Evolutionary conservation across 768 basidiomycete species (phyloP).

Genomic region (Rubroboletus satanas): DNA sequence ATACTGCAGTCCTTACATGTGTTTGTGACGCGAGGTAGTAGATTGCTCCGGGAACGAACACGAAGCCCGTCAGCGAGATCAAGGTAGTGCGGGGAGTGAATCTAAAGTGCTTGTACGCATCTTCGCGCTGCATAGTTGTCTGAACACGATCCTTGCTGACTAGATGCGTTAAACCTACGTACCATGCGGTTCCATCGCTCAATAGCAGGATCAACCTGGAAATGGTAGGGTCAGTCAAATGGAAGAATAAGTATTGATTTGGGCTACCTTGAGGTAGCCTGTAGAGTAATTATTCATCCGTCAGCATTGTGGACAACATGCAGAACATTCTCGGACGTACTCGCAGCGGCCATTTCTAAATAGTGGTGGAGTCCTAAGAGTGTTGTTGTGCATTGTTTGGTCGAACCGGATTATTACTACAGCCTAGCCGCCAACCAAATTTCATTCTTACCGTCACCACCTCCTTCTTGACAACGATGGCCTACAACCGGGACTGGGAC

Average conservation of each 20-base stretch:
- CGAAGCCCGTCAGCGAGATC: conserved; percentile 56
- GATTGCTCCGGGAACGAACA: conserved; percentile 59
- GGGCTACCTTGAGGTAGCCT: conserved; percentile 59
- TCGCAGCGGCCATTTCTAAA: conserved; percentile 62
- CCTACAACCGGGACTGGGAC: conserved; percentile 86
- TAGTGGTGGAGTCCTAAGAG: conserved; percentile 24
- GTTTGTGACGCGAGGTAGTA: conserved; percentile 40
- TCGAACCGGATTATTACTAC: conserved; percentile 3
- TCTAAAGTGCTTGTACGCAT: conserved; percentile 77
- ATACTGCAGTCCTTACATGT: conserved; percentile 36
- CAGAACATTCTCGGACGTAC: conserved; percentile 32
- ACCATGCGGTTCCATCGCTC: conserved; percentile 65
- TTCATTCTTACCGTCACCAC: conserved; percentile 24
- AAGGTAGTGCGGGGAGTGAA: conserved; percentile 71
- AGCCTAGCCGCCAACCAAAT: conserved; percentile 1
- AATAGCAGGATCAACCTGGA: conserved; percentile 50
- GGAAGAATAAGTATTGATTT: neutral
- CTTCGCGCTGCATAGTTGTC: conserved; percentile 57
- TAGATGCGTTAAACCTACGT: conserved; percentile 13
- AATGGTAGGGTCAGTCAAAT: conserved; percentile 2
- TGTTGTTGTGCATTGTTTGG: conserved; percentile 33
- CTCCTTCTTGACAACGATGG: conserved; percentile 40
- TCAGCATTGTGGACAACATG: conserved; percentile 7
- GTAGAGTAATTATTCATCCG: conserved; percentile 12
- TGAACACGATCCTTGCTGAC: neutral